Evolutionary conservation across 495 filamentous ascomycete species (phyloP), one percentile per base, ranked within the genome.

Genomic region (Daldinia caldariorum): DNA sequence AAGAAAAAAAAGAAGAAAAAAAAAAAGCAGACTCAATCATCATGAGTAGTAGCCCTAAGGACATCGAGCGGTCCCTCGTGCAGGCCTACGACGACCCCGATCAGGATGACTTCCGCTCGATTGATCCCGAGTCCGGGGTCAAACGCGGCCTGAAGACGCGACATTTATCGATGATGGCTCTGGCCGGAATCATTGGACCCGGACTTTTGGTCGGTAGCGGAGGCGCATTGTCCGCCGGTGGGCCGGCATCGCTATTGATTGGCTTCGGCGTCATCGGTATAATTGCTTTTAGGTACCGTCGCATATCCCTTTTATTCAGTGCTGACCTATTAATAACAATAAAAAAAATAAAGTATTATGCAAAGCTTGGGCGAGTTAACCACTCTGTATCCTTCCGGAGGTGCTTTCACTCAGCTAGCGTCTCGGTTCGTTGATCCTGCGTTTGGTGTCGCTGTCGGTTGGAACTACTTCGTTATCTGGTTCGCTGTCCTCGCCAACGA

Each of bases 401-500:
- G 84, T 45, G 79, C 85, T 14, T 81, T 87, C 63, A 83, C 81
- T 12, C 77, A 88, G 37, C 89, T 92, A 43, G 89, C 89, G 26
- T 83, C 90, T 61, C 86, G 91, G 39, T 88, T 94, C 67, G 86
- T 93, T 58, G 89, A 92, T 74, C 88, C 90, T 49, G 89, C 89
- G 43, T 87, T 94, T 79, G 92, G 91, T 38, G 93, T 94, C 66
- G 90, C 92, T 39, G 92, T 97, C 69, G 93, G 93, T 32, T 92
- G 90, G 90, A 89, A 91, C 71, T 93, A 92, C 71, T 88, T 87
- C 71, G 85, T 91, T 62, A 83, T 85, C 63, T 92, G 90, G 90
- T 78, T 86, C 66, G 77, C 82, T 18, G 84, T 88, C 10, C 74
- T 89, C 49, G 81, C 85, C 51, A 85, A 86, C 66, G 87, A 89